Conservation (phyloP, 768 basidiomycete genomes). For the Chalciporus pseudorubinellus region DNA sequence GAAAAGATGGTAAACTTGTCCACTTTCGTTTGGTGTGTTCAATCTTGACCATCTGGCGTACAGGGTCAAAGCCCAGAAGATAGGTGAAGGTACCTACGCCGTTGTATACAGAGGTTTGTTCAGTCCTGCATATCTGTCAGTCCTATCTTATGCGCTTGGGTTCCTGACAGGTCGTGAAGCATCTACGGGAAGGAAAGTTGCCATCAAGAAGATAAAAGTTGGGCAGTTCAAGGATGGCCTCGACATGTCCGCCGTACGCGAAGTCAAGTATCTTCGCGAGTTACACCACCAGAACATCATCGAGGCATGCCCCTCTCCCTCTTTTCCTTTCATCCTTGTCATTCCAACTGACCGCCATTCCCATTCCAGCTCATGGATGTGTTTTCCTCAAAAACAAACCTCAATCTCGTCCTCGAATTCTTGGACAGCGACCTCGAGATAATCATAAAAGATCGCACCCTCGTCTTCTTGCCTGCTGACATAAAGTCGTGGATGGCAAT, state of each 20-base stretch:
- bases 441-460: conserved; percentile 89
- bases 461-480: conserved; percentile 92
- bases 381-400: conserved; percentile 92
- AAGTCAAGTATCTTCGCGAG: conserved; percentile 96
- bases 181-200: conserved; percentile 77
- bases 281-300: conserved; percentile 94
- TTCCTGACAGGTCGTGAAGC: conserved; percentile 61
- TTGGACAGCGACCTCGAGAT: conserved; percentile 95
- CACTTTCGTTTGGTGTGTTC: neutral
- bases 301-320: conserved; percentile 50
- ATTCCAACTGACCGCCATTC: neutral
- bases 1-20: conserved; percentile 53
- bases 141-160: conserved; percentile 2
- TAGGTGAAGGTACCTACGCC: conserved; percentile 93
- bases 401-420: conserved; percentile 97
- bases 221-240: conserved; percentile 97
- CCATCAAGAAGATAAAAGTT: conserved; percentile 98
- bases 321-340: neutral
- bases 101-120: conserved; percentile 86
- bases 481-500: conserved; percentile 99
- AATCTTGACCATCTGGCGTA: conserved; percentile 11
- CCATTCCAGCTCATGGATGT: conserved; percentile 82
- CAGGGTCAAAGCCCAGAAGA: conserved; percentile 79
- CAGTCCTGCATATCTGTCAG: neutral
- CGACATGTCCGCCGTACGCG: conserved; percentile 98